Conservation (phyloP, 306 rosid species). For the Cicer pinnatifidum region DNA sequence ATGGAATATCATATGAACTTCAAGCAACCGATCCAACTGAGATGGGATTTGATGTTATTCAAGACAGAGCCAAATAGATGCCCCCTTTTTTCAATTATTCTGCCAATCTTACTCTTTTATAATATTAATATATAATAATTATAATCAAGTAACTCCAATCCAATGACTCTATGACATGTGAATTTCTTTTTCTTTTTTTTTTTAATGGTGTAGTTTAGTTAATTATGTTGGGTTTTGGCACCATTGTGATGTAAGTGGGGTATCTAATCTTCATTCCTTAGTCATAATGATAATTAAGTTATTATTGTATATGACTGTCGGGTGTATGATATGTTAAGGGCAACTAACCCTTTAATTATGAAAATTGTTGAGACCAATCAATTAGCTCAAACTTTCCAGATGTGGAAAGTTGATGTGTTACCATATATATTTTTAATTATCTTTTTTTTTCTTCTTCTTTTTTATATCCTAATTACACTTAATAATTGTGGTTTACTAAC, state of each 20-base stretch:
- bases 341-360: constrained; percentile 46
- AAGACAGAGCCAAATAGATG: constrained; percentile 54
- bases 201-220: constrained; percentile 15
- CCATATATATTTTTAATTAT: constrained; percentile 13
- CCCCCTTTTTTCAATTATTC: constrained; percentile 33
- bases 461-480: constrained; percentile 25
- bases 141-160: constrained; percentile 40
- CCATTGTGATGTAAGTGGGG: constrained; percentile 52
- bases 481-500: neutral
- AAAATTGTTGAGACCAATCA: constrained; percentile 36
- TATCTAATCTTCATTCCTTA: constrained; percentile 44
- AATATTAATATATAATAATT: neutral
- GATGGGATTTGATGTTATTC: constrained; percentile 88
- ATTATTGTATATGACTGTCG: constrained; percentile 40
- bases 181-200: neutral
- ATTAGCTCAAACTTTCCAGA: constrained; percentile 41
- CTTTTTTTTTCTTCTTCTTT: neutral
- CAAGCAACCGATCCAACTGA: constrained; percentile 98
- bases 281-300: constrained; percentile 37
- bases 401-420: constrained; percentile 43
- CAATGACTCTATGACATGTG: constrained; percentile 48
- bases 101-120: constrained; percentile 42
- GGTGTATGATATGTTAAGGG: constrained; percentile 48
- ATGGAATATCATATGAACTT: constrained; percentile 86
- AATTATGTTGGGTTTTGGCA: constrained; percentile 46